Percentiles rank a stretch among this genome's conserved stretches.
These are phyloP conservation scores for Fusarium annulatum DNA, from an alignment of 2,329 filamentous ascomycete genomes.

Conservation along the genomic window DNA sequence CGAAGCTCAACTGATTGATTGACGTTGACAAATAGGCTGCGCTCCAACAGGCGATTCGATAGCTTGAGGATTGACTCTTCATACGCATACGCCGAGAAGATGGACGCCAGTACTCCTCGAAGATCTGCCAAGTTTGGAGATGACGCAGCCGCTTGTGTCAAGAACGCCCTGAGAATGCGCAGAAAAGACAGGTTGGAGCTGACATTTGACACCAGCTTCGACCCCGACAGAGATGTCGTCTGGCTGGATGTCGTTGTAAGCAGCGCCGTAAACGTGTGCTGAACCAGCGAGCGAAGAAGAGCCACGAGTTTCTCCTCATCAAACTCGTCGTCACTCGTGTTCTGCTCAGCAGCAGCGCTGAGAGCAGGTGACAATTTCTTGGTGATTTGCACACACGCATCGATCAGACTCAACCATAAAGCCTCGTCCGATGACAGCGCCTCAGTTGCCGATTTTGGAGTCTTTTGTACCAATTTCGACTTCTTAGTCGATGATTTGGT, in stretches of 20 bases:
- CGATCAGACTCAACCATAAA: slow-evolving; percentile 71
- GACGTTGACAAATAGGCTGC: slow-evolving; percentile 88
- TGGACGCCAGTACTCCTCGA: slow-evolving; percentile 83
- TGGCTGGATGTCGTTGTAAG: slow-evolving; percentile 77
- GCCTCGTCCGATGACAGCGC: slow-evolving; percentile 64
- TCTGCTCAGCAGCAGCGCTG: slow-evolving; percentile 47
- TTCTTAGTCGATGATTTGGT: slow-evolving; percentile 67
- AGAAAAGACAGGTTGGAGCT: slow-evolving; percentile 81
- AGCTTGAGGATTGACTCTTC: slow-evolving; percentile 89
- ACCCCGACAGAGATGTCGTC: slow-evolving; percentile 47
- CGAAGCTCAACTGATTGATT: slow-evolving; percentile 78
- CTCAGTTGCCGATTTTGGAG: slow-evolving; percentile 56
- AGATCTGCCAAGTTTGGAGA: slow-evolving; percentile 91
- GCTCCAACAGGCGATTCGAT: slow-evolving; percentile 86
- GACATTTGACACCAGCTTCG: slow-evolving; percentile 51
- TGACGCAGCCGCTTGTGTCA: slow-evolving; percentile 81
- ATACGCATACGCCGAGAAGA: slow-evolving; percentile 95
- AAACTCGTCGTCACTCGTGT: slow-evolving; percentile 48
- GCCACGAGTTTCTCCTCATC: slow-evolving; percentile 72
- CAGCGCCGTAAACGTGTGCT: slow-evolving; percentile 89
- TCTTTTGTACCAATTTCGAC: slow-evolving; percentile 61
- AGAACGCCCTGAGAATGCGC: slow-evolving; percentile 87
- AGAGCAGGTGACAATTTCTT: slow-evolving; percentile 70
- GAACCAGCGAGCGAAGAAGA: slow-evolving; percentile 81
- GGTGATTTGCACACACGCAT: slow-evolving; percentile 71